Conservation (phyloP, 176 grass and related monocot species). For the Urochloa ruziziensis region DNA sequence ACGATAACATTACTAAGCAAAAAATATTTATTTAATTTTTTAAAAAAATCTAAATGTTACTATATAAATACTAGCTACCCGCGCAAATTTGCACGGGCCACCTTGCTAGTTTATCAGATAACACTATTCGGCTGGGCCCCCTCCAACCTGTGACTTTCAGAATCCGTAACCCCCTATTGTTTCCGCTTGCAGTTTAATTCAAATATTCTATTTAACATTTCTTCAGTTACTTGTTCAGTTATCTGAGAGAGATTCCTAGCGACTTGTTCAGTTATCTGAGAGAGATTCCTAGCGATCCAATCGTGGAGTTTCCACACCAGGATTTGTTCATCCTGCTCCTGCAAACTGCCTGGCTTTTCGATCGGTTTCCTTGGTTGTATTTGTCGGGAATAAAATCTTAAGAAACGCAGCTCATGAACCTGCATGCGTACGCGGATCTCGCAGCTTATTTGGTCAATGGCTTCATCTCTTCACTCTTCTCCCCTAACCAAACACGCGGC, state of each 20-base stretch:
- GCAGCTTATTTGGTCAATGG: not conserved
- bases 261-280: not conserved
- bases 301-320: not conserved
- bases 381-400: not conserved
- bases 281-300: conserved; percentile 28
- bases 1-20: too few relatives aligned
- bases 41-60: too few relatives aligned
- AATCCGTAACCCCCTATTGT: too few relatives aligned
- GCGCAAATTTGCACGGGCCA: too few relatives aligned
- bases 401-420: not conserved
- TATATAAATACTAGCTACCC: too few relatives aligned
- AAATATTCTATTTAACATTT: not conserved
- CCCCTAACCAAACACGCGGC: conserved; percentile 20
- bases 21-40: too few relatives aligned
- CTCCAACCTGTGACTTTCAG: too few relatives aligned
- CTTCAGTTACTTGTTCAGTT: not conserved
- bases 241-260: conserved; percentile 6
- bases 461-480: not conserved
- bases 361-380: not conserved
- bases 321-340: conserved; percentile 33
- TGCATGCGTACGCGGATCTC: not conserved
- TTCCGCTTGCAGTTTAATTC: too few relatives aligned
- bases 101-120: too few relatives aligned
- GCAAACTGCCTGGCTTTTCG: not conserved
- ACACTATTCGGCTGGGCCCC: too few relatives aligned